phyloP scores from a whole-genome alignment of 345 rosid species.

The Salix brachista region DNA sequence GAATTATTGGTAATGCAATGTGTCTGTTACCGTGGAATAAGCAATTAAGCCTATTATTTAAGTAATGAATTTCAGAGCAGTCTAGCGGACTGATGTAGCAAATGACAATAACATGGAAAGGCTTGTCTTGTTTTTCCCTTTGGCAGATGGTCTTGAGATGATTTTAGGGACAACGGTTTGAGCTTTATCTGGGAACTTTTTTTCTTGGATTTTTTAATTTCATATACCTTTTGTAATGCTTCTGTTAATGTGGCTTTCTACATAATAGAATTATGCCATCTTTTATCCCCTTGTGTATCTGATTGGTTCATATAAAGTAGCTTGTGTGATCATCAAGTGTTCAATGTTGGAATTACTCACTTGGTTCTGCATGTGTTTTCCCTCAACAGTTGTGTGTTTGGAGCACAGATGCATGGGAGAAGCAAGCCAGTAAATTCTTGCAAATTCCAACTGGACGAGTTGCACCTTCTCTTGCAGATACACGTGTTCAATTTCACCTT shows the following conservation, averaged over 20 bases:
- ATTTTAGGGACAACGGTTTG: neutral
- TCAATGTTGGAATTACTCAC: neutral
- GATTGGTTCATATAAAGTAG: neutral
- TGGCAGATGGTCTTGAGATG: neutral
- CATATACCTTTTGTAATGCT: neutral
- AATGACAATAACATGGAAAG: neutral
- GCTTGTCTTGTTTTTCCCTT: neutral
- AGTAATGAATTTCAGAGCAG: neutral
- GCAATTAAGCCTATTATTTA: neutral
- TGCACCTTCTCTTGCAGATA: slow-evolving; percentile 55
- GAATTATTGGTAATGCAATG: slow-evolving; percentile 4
- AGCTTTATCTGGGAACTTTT: neutral
- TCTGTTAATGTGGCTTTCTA: neutral
- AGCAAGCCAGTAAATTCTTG: slow-evolving; percentile 52
- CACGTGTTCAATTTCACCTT: slow-evolving; percentile 71
- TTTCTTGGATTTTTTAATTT: too few species aligned
- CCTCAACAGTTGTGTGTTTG: slow-evolving; percentile 65
- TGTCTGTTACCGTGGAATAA: neutral
- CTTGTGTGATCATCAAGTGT: neutral
- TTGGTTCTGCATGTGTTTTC: neutral
- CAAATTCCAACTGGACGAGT: slow-evolving; percentile 45
- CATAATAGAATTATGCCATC: neutral
- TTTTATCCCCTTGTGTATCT: neutral
- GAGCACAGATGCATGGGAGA: slow-evolving; percentile 78
- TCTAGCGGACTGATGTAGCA: neutral